A percentile compares a stretch with the other conserved stretches of the same genome.
These are phyloP conservation scores for Paraurostyla sp. DNA, from an alignment of 73 alveolate species.

Conservation along the genomic window DNA sequence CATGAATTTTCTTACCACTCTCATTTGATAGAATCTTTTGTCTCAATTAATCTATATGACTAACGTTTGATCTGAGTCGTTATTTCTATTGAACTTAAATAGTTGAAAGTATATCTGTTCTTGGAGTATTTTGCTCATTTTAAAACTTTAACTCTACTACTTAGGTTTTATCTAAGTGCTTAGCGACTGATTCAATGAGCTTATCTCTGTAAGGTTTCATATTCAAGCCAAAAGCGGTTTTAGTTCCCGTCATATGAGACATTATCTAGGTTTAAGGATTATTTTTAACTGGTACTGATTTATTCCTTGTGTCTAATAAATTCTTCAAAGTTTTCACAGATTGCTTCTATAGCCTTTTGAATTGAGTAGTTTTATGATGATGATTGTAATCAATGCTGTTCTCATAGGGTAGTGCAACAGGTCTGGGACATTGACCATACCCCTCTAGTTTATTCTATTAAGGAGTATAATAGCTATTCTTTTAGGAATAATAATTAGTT, in stretches of 20 bases:
- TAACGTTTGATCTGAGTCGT: background rate
- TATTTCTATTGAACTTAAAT: background rate
- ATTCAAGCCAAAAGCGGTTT: background rate
- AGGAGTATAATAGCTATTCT: background rate
- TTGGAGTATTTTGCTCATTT: background rate
- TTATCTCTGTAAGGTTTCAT: background rate
- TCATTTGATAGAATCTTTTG: background rate
- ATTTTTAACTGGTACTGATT: background rate
- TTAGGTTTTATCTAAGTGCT: background rate
- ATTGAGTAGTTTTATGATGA: background rate
- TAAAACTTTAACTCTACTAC: background rate
- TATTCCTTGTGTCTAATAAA: background rate
- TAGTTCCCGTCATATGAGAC: conserved; percentile 24
- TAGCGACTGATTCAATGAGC: background rate
- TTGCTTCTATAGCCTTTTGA: background rate
- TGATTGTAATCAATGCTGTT: background rate
- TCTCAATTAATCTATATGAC: background rate
- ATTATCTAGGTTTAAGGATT: background rate
- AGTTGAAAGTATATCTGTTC: background rate
- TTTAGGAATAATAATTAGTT: background rate
- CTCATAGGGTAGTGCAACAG: conserved; percentile 33
- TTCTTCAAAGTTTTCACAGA: background rate
- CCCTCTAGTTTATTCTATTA: conserved; percentile 17
- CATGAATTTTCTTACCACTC: conserved; percentile 29
- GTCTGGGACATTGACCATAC: conserved; percentile 40